A percentile compares a stretch with the other conserved stretches of the same genome.
These are phyloP conservation scores for Venturia asperata DNA, from an alignment of 2,329 filamentous ascomycete genomes.

Conservation along the genomic window DNA sequence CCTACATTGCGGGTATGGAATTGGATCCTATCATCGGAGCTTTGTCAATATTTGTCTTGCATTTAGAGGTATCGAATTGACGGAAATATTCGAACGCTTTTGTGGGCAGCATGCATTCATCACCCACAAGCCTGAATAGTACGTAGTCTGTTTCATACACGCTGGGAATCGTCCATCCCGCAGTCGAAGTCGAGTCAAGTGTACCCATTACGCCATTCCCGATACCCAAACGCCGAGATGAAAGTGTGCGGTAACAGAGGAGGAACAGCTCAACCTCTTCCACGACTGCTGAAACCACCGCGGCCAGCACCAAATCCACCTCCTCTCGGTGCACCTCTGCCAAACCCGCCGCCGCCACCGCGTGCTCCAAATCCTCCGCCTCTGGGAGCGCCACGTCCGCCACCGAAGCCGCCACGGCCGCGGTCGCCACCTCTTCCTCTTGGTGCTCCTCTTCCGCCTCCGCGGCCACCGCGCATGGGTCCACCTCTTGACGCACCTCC, in stretches of 20 bases:
- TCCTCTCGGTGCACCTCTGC: conserved; percentile 33
- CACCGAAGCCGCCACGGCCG: conserved; percentile 36
- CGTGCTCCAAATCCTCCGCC: conserved; percentile 51
- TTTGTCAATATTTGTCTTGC: too few species aligned
- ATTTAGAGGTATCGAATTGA: too few species aligned
- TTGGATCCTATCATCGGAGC: too few species aligned
- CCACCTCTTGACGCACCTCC: conserved; percentile 51
- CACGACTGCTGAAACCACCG: conserved; percentile 8
- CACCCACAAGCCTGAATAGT: background rate
- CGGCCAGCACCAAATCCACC: conserved; percentile 15
- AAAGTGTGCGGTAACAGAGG: background rate
- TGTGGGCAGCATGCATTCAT: background rate
- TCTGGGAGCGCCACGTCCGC: conserved; percentile 36
- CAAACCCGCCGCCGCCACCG: conserved; percentile 33
- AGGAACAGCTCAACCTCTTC: conserved; percentile 4
- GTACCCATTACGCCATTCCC: conserved; percentile 1
- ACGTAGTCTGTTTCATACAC: conserved; percentile 11
- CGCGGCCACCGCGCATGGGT: conserved; percentile 35
- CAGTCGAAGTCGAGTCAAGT: background rate
- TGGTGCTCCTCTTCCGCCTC: conserved; percentile 34
- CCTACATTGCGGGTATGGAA: too few species aligned
- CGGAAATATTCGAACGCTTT: too few species aligned
- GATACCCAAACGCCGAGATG: background rate
- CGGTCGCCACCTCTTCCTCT: conserved; percentile 32
- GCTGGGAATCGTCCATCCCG: conserved; percentile 3